Evolutionary conservation across 371 early-diverging fungal genomes (phyloP), one percentile per base, ranked within the genome.

Genomic region (Actinomucor elegans): DNA sequence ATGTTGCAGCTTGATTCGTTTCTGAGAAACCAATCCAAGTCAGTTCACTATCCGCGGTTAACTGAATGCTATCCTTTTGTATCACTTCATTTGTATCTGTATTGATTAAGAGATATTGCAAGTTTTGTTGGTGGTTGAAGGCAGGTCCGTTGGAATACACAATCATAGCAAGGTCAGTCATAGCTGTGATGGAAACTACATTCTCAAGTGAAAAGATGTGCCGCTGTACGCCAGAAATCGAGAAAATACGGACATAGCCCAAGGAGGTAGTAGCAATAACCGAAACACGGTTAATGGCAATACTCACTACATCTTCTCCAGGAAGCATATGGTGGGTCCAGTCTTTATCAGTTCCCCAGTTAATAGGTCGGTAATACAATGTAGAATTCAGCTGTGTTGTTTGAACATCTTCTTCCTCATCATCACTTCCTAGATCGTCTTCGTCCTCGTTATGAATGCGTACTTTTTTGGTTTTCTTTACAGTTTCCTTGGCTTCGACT

Each of bases 1-100:
- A 90, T 2, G 83, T 73, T 0, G 71, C 78, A 0, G 89, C 89
- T 28, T 87, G 69, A 32, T 85, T 85, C 7, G 81, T 73, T 40
- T 91, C 90, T 12, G 93, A 88, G 54, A 95, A 93, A 5, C 94
- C 94, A 4, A 84, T 59, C 97, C 97, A 96, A 5, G 67, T 68
- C n/a, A 96, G 56, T 17, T 69, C 67, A 15, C 83, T 69, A 3
- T 77, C 67, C 4, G 82, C 83, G 2, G 87, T 70, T 4, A 94
- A 55, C 7, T 93, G 90, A 4, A 94, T 61, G 4, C 49, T 33
- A 17, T 80, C 93, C 12, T 75, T 67, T 42, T 82, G 83, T 29
- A 93, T 58, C 24, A 79, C 74, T 42, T 73, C 77, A 27, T 75
- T 65, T 2, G 71, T 71, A n/a, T 77, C 80, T 7, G 85, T 81